Evolutionary conservation across 768 basidiomycete genomes (phyloP).

Genomic region (Imleria badia): DNA sequence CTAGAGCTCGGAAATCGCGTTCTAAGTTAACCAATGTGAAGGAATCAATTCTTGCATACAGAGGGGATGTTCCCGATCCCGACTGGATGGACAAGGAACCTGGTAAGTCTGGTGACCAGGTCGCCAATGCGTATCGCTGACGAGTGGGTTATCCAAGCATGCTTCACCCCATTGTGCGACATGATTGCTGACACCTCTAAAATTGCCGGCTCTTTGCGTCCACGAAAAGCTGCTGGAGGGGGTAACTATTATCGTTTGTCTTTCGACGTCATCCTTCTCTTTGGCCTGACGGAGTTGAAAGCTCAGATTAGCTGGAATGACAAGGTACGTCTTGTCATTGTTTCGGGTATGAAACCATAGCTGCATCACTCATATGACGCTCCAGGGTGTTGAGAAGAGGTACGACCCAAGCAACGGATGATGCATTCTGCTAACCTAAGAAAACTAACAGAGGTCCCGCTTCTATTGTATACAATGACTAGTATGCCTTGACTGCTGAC

Average conservation of each 20-base stretch:
- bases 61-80: slow-evolving; percentile 8
- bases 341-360: no score
- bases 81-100: slow-evolving; percentile 13
- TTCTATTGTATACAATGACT: slow-evolving; percentile 21
- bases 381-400: slow-evolving; percentile 21
- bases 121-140: background rate
- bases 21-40: background rate
- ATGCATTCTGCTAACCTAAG: background rate
- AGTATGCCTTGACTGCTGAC: no score
- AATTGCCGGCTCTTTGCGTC: background rate
- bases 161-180: slow-evolving; percentile 12
- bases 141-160: background rate
- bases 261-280: slow-evolving; percentile 38
- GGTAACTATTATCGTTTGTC: slow-evolving; percentile 15
- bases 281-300: slow-evolving; percentile 45
- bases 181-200: slow-evolving; percentile 11
- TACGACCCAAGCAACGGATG: background rate
- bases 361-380: background rate
- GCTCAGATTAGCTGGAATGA: slow-evolving; percentile 46
- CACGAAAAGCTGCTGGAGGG: background rate
- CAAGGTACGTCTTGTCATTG: slow-evolving; percentile 1
- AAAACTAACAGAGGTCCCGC: slow-evolving; percentile 16
- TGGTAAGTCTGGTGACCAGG: background rate
- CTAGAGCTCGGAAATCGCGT: background rate
- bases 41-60: slow-evolving; percentile 14